Conservation (phyloP, 257 asterid genomes). For the Primulina tabacum region DNA sequence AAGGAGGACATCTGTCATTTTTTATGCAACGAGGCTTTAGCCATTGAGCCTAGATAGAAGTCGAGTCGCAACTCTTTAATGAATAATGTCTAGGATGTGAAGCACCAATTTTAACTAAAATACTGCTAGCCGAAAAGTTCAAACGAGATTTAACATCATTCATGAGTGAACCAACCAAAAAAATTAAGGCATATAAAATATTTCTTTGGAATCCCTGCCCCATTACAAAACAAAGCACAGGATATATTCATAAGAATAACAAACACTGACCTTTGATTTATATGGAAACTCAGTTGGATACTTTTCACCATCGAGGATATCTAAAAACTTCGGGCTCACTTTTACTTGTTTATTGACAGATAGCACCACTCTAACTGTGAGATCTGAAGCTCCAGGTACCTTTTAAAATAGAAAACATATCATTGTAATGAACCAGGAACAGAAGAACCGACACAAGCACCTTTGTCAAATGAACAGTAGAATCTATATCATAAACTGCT, state of each 20-base stretch:
- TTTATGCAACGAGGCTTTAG: background rate
- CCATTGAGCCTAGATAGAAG: background rate
- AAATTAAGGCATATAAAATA: conserved; percentile 6
- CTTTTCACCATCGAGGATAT: conserved; percentile 47
- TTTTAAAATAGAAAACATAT: conserved; percentile 30
- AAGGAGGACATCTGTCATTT: background rate
- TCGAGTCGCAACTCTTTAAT: background rate
- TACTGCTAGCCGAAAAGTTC: conserved; percentile 8
- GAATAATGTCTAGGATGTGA: background rate
- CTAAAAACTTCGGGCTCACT: conserved; percentile 63
- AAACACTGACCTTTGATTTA: conserved; percentile 59
- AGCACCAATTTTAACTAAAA: background rate
- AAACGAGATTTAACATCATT: background rate
- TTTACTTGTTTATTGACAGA: conserved; percentile 43
- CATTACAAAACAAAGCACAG: conserved; percentile 6
- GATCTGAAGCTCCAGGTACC: conserved; percentile 66
- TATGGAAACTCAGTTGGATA: conserved; percentile 68
- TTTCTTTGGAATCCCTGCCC: background rate
- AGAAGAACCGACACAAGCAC: background rate
- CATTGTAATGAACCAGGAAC: conserved; percentile 1
- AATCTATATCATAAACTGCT: background rate
- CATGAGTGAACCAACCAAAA: conserved; percentile 16
- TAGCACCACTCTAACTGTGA: conserved; percentile 65
- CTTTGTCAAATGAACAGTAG: background rate
- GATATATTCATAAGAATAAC: background rate